These are phyloP conservation scores for Phytopythium helicoides DNA, from an alignment of 352 stramenopile genomes.

Conservation along the genomic window DNA sequence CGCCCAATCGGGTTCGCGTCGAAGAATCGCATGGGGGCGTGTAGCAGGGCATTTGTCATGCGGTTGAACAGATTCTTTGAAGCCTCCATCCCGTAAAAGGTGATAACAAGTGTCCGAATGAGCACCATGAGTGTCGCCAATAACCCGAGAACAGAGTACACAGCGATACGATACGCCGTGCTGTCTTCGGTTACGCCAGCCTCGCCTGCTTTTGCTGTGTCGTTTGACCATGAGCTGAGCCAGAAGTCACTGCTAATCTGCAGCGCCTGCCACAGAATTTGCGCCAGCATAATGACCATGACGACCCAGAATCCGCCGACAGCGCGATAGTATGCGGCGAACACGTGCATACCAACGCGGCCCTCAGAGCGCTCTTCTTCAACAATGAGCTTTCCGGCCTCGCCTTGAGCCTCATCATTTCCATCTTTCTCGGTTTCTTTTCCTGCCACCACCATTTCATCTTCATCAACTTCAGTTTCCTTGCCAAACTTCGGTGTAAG, in stretches of 20 bases:
- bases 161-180: constrained; percentile 34
- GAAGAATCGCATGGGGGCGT: constrained; percentile 91
- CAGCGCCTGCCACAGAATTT: constrained; percentile 67
- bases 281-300: constrained; percentile 41
- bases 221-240: constrained; percentile 83
- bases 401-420: constrained; percentile 9
- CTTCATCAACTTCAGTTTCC: no score
- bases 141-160: constrained; percentile 40
- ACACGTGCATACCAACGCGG: constrained; percentile 33
- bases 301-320: constrained; percentile 38
- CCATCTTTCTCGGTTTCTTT: constrained; percentile 7
- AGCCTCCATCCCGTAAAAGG: constrained; percentile 36
- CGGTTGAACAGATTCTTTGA: constrained; percentile 78
- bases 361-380: constrained; percentile 23
- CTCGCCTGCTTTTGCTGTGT: constrained; percentile 46
- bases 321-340: constrained; percentile 36
- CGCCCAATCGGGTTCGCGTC: constrained; percentile 89
- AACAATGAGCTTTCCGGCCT: constrained; percentile 20
- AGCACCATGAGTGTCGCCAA: constrained; percentile 40
- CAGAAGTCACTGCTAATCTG: constrained; percentile 87
- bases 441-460: no score
- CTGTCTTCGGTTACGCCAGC: constrained; percentile 28
- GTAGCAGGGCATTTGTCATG: constrained; percentile 82
- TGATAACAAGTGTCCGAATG: constrained; percentile 36
- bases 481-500: no score